Base-by-base conservation (phyloP, 164 flowering plant species). In the Vitis rotundifolia region DNA sequence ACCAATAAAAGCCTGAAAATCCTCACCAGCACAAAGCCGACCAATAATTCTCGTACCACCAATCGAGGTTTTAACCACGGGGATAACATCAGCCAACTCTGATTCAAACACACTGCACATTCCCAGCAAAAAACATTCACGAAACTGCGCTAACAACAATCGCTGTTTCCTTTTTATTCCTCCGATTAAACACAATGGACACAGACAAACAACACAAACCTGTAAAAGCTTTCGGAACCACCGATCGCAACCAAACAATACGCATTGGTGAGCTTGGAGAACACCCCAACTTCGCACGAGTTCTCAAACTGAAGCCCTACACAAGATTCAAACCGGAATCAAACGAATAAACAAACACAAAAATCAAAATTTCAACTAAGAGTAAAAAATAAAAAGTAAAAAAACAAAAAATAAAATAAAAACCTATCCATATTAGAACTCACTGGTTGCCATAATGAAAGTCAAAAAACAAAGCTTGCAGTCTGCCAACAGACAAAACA, bases 231-330 rank as follows among this genome's bases (percentile, higher is more conserved):
- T 61, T 94, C 98, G 0, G 98, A 94, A 11, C 98, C 98, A 55
- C 98, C 98, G 68, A 92, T 92, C 1, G 92, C 94, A 7, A 94
- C 97, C 73, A 92, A 79, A 70, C 97, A 92, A 66, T 88, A 94
- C 0, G 88, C 91, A 86, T 91, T 88, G 55, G 97, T 91, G 60
- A 91, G 76, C 86, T 91, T 91, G 18, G 97, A 88, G 70, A 91
- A 91, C 2, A 87, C 94, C 52, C 94, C 93, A 70, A 91, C 62
- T 49, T 91, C 94, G 80, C 97, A 85, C 11, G 78, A 72, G 71
- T 90, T 91, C 79, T 91, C 93, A 79, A 89, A 91, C 71, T 85
- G 88, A 73, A 91, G 81, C 9, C 97, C 94, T 91, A 31, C 57
- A 67, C 49, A 7, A 11, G 54, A 56, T 29, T 22, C 49, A 67